Evolutionary conservation across 768 basidiomycete genomes (phyloP).

Genomic region (Phanerochaete carnosa): DNA sequence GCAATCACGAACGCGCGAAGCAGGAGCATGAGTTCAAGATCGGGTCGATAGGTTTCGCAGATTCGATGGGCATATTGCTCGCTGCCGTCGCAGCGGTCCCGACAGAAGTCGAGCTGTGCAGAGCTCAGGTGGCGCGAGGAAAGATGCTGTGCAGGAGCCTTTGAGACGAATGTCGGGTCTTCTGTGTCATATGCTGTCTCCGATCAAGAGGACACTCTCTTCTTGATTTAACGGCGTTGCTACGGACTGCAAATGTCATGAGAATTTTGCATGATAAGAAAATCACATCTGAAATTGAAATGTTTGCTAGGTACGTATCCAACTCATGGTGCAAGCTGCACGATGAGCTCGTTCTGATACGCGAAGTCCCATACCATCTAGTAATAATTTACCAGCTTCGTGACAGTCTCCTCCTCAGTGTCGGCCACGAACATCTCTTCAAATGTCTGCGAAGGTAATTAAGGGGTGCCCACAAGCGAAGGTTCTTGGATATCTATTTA

Average conservation of each 20-base stretch:
- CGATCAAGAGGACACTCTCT: not conserved
- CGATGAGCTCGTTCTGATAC: not conserved
- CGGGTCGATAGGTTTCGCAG: slow-evolving; percentile 83
- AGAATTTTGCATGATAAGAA: not conserved
- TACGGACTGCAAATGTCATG: not conserved
- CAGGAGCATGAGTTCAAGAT: slow-evolving; percentile 90
- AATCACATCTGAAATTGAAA: too few species aligned
- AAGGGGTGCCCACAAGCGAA: not conserved
- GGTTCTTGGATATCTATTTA: too few species aligned
- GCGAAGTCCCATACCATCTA: slow-evolving; percentile 1
- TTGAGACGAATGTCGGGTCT: slow-evolving; percentile 23
- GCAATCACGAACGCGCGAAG: slow-evolving; percentile 55
- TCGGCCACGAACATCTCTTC: slow-evolving; percentile 11
- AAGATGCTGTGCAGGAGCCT: slow-evolving; percentile 68
- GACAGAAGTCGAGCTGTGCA: slow-evolving; percentile 75
- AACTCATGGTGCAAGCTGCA: not conserved
- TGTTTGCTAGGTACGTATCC: not conserved
- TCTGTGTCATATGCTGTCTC: not conserved
- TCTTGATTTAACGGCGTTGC: not conserved
- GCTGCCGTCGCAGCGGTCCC: slow-evolving; percentile 69
- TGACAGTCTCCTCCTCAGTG: slow-evolving; percentile 6
- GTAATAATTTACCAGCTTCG: slow-evolving; percentile 16
- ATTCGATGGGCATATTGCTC: slow-evolving; percentile 65
- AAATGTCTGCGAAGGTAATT: slow-evolving; percentile 5
- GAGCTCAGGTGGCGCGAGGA: slow-evolving; percentile 64